Evolutionary conservation across 805 yeast genomes (phyloP), one percentile per base, ranked within the genome.

Genomic region (Wickerhamomyces canadensis): DNA sequence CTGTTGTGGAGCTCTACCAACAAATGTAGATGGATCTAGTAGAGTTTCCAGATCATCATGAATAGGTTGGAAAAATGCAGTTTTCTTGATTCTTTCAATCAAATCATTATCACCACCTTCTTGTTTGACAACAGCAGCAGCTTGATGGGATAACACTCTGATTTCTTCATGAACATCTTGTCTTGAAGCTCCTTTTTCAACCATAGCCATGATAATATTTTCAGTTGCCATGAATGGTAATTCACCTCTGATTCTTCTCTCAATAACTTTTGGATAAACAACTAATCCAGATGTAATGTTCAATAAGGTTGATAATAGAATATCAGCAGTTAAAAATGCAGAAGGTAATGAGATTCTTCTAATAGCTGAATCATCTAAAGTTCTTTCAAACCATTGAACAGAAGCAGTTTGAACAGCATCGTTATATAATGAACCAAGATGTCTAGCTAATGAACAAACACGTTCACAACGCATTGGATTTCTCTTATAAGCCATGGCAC

Each of bases 141-240:
- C 98, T 70, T 93, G 91, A 63, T 93, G 98, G 11, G 96, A 86
- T 43, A 93, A 74, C 22, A 93, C 98, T 67, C 98, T 81, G 67
- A 93, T 89, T 67, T 84, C 84, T 71, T 93, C 98, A 66, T 93
- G 98, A 58, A 96, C 91, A 41, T 91, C 96, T 72, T 93, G 98
- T 76, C 98, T 84, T 23, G 95, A 88, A 23, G 85, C 98, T 53
- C 98, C 98, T 62, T 83, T 82, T 67, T 88, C 95, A 41, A 93
- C 98, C 97, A 93, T 93, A 37, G 98, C 98, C 98, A 93, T 93
- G 64, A 93, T 93, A 63, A 93, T 77, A 68, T 93, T 93, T 70
- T 93, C 98, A 41, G 98, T 93, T 50, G 98, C 98, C 98, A 93
- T 93, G 75, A 93, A 93, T 52, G 98, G 98, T 58, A 93, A 74